These are phyloP conservation scores for Tylopilus felleus DNA, from an alignment of 768 basidiomycete genomes.

Conservation along the genomic window DNA sequence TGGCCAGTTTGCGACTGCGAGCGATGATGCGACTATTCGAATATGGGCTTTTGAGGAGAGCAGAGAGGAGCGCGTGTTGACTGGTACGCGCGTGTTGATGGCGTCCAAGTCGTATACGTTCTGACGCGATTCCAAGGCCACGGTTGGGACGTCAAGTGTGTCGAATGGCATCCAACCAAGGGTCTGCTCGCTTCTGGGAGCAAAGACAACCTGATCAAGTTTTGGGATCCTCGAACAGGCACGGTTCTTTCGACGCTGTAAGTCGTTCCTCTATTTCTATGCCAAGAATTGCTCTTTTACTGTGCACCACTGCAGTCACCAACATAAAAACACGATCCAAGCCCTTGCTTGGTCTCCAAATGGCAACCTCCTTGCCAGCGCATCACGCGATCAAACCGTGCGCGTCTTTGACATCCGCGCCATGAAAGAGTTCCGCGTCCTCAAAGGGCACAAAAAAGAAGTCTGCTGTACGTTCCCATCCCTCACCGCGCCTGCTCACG, in stretches of 20 bases:
- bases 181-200: slow-evolving; percentile 92
- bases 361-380: slow-evolving; percentile 91
- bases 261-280: slow-evolving; percentile 23
- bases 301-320: slow-evolving; percentile 69
- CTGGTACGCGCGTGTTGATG: slow-evolving; percentile 45
- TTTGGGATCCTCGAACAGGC: slow-evolving; percentile 97
- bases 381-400: slow-evolving; percentile 91
- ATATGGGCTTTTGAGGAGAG: slow-evolving; percentile 96
- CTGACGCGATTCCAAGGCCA: slow-evolving; percentile 58
- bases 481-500: not conserved
- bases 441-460: slow-evolving; percentile 98
- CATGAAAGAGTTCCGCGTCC: slow-evolving; percentile 90
- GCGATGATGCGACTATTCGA: slow-evolving; percentile 91
- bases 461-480: slow-evolving; percentile 77
- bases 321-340: slow-evolving; percentile 97
- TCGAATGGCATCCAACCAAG: slow-evolving; percentile 98
- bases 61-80: slow-evolving; percentile 81
- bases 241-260: slow-evolving; percentile 89
- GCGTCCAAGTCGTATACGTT: not conserved
- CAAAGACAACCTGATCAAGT: slow-evolving; percentile 98
- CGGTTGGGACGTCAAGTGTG: slow-evolving; percentile 98
- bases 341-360: slow-evolving; percentile 92
- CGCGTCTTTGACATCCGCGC: slow-evolving; percentile 97
- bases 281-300: too few relatives aligned
- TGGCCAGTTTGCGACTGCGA: slow-evolving; percentile 86